Conservation (phyloP, 176 grass and related monocot genomes). For the Metroxylon sagu region DNA sequence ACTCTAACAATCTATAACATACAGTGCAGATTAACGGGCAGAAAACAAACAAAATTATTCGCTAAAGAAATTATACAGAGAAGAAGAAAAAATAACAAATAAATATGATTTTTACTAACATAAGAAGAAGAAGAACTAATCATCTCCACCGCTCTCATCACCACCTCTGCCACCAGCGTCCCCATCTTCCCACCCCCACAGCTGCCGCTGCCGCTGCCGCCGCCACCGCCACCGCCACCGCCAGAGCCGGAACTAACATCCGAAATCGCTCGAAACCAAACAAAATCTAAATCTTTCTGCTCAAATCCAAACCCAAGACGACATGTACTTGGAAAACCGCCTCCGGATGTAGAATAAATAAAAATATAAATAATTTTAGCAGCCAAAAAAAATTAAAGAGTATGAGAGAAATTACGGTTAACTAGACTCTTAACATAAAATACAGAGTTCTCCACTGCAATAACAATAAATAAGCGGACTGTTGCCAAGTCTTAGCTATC, state of each 20-base stretch:
- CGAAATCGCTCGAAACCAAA: conserved; percentile 3
- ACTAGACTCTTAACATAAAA: too few relatives aligned
- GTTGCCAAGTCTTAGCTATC: too few relatives aligned
- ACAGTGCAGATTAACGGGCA: too few relatives aligned
- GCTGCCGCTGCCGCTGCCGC: conserved; percentile 4
- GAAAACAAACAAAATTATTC: too few relatives aligned
- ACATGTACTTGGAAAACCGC: not conserved
- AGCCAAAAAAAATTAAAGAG: too few relatives aligned
- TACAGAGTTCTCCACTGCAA: too few relatives aligned
- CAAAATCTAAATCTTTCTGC: not conserved
- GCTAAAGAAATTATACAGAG: too few relatives aligned
- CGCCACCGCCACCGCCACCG: not conserved
- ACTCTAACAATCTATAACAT: too few relatives aligned
- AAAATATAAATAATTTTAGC: too few relatives aligned
- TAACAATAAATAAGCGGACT: too few relatives aligned
- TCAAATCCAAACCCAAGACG: not conserved
- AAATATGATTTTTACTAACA: not conserved
- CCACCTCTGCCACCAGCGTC: not conserved
- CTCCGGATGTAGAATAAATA: not conserved
- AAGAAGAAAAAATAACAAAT: not conserved
- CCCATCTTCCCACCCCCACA: not conserved
- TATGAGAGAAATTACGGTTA: too few relatives aligned
- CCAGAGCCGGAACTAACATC: conserved; percentile 1
- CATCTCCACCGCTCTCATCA: not conserved
- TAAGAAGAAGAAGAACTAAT: conserved; percentile 10